Evolutionary conservation across 495 filamentous ascomycete species (phyloP).

Genomic region (Pseudomonodictys pantanalensis): DNA sequence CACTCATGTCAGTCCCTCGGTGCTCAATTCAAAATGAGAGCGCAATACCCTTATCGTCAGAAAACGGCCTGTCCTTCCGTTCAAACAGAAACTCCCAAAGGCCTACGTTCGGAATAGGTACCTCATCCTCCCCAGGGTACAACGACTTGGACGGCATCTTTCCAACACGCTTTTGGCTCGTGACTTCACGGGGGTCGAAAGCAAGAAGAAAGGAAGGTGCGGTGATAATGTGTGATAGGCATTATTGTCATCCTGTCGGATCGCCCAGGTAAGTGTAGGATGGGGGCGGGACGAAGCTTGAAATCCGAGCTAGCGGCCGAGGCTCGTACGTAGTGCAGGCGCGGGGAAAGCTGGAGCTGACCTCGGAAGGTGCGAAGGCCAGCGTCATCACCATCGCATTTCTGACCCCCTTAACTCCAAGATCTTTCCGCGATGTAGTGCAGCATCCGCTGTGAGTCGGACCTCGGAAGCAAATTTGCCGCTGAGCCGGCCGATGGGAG

Average conservation of each 20-base stretch:
- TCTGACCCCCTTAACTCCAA: not conserved
- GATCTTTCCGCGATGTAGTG: not conserved
- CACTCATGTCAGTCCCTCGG: not conserved
- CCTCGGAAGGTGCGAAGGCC: too few relatives aligned
- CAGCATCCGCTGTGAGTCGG: too few relatives aligned
- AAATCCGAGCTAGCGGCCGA: not conserved
- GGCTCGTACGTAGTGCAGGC: too few relatives aligned
- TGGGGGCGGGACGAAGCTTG: not conserved
- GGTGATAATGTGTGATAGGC: not conserved
- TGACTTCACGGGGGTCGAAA: too few relatives aligned
- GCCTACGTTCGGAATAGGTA: conserved; percentile 65
- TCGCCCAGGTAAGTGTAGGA: conserved; percentile 1
- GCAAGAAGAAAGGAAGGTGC: not conserved
- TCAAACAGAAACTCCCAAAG: conserved; percentile 80
- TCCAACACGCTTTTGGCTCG: too few relatives aligned
- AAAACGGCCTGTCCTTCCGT: conserved; percentile 61
- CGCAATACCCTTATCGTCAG: conserved; percentile 60
- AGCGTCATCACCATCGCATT: too few relatives aligned
- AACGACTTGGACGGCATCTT: conserved; percentile 57
- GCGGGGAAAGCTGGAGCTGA: too few relatives aligned
- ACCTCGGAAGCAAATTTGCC: too few relatives aligned
- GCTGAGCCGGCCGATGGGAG: not conserved
- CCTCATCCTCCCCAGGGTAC: conserved; percentile 50
- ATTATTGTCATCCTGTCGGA: too few relatives aligned
- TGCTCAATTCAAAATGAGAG: not conserved